These are phyloP conservation scores for Pseudogymnoascus sp. DNA, from an alignment of 2,329 filamentous ascomycete genomes.

Conservation along the genomic window DNA sequence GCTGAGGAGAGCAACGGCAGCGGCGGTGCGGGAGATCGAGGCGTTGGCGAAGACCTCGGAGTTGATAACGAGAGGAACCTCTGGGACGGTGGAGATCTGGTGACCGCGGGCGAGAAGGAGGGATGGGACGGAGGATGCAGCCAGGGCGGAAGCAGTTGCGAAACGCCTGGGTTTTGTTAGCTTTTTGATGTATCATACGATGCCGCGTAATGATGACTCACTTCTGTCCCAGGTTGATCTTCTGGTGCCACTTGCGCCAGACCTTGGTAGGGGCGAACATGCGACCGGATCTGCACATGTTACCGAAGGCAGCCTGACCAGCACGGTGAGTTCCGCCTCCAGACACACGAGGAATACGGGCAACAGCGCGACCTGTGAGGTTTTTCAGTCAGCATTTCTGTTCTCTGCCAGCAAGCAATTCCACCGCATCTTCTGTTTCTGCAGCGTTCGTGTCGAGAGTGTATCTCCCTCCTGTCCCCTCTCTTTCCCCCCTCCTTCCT, in stretches of 20 bases:
- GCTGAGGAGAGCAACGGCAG: constrained; percentile 79
- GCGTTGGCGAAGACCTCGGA: constrained; percentile 76
- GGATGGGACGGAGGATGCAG: constrained; percentile 88
- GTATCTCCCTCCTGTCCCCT: background rate
- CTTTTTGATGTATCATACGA: constrained; percentile 22
- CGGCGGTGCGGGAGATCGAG: constrained; percentile 78
- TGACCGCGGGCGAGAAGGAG: constrained; percentile 96
- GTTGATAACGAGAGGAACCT: constrained; percentile 95
- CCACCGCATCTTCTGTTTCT: background rate
- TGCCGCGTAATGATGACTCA: constrained; percentile 35
- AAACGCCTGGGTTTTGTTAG: constrained; percentile 59
- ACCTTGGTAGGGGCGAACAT: constrained; percentile 99
- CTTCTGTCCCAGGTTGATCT: constrained; percentile 99
- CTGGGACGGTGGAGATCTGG: constrained; percentile 82
- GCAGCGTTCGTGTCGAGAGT: background rate
- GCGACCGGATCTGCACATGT: constrained; percentile 99
- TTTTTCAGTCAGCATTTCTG: constrained; percentile 13
- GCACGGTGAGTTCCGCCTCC: constrained; percentile 99
- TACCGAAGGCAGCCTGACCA: constrained; percentile 99
- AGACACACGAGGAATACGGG: constrained; percentile 99
- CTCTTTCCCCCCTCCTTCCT: background rate
- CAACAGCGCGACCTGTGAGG: constrained; percentile 81
- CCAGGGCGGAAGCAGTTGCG: constrained; percentile 92
- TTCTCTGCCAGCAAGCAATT: background rate
- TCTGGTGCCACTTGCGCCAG: constrained; percentile 99